phyloP scores from a whole-genome alignment of 1,284 basidiomycete genomes.

The Trichosporon ovoides region DNA sequence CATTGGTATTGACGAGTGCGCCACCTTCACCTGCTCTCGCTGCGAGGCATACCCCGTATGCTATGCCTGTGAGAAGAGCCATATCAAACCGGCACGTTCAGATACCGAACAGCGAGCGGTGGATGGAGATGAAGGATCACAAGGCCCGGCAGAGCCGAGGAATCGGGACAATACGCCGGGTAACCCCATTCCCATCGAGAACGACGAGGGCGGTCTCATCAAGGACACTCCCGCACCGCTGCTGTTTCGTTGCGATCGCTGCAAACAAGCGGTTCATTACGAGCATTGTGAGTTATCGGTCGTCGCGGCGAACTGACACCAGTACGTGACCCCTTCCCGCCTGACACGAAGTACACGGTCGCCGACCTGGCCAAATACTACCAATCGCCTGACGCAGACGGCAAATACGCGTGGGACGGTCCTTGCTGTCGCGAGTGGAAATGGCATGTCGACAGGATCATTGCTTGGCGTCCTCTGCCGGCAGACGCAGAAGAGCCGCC shows the following conservation, averaged over 20 bases:
- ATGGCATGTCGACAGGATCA: conserved; percentile 69
- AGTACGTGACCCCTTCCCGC: conserved; percentile 27
- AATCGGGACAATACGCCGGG: too few relatives aligned
- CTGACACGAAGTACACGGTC: conserved; percentile 17
- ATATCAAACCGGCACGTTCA: neutral
- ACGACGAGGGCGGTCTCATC: conserved; percentile 12
- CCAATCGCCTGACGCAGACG: conserved; percentile 49
- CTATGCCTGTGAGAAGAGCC: conserved; percentile 61
- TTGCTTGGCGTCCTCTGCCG: conserved; percentile 83
- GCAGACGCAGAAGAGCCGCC: conserved; percentile 56
- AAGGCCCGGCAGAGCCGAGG: too few relatives aligned
- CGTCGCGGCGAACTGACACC: neutral
- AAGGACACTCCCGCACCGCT: conserved; percentile 39
- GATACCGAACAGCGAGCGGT: neutral
- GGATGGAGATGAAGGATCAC: neutral
- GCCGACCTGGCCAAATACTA: conserved; percentile 52
- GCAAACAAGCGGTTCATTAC: conserved; percentile 76
- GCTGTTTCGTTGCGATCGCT: conserved; percentile 72
- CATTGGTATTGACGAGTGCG: conserved; percentile 59
- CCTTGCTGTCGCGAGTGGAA: conserved; percentile 69
- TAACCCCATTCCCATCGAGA: conserved; percentile 17
- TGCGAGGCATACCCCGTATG: conserved; percentile 69
- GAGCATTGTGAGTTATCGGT: conserved; percentile 52
- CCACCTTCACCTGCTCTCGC: conserved; percentile 70
- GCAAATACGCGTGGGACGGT: conserved; percentile 63